These are phyloP conservation scores for Miscanthus lutarioriparius DNA, from an alignment of 176 grass and related monocot genomes.

Conservation along the genomic window DNA sequence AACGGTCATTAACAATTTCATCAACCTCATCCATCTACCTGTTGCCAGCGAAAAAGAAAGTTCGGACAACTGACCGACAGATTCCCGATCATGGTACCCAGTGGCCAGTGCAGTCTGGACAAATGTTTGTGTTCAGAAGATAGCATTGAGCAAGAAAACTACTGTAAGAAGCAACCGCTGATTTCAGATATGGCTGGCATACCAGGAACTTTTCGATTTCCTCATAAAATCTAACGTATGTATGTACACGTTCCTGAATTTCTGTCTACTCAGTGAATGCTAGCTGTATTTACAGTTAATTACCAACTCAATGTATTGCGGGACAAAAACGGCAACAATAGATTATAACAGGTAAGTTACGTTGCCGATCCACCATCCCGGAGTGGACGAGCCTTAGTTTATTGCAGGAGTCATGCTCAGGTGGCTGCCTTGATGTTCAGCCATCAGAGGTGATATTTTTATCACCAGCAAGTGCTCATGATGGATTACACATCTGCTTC, in stretches of 20 bases:
- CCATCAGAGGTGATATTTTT: background rate
- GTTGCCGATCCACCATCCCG: background rate
- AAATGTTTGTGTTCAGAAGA: background rate
- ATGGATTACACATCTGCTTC: background rate
- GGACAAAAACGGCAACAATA: background rate
- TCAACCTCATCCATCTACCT: background rate
- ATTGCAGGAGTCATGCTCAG: background rate
- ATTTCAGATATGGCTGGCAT: background rate
- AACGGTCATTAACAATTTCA: background rate
- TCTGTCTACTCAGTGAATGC: background rate
- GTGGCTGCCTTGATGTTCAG: background rate
- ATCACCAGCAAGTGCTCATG: background rate
- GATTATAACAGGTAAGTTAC: background rate
- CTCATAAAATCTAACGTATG: background rate
- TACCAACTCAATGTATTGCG: background rate
- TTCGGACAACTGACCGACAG: background rate
- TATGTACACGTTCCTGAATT: background rate
- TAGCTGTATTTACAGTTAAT: conserved; percentile 11
- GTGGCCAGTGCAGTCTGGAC: background rate
- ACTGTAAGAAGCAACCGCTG: background rate
- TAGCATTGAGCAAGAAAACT: background rate
- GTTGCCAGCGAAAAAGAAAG: background rate
- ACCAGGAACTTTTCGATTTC: background rate
- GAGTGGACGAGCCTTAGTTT: background rate
- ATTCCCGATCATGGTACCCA: background rate